phyloP scores from a whole-genome alignment of 129 eudicot species.

The Escallonia rubra region DNA sequence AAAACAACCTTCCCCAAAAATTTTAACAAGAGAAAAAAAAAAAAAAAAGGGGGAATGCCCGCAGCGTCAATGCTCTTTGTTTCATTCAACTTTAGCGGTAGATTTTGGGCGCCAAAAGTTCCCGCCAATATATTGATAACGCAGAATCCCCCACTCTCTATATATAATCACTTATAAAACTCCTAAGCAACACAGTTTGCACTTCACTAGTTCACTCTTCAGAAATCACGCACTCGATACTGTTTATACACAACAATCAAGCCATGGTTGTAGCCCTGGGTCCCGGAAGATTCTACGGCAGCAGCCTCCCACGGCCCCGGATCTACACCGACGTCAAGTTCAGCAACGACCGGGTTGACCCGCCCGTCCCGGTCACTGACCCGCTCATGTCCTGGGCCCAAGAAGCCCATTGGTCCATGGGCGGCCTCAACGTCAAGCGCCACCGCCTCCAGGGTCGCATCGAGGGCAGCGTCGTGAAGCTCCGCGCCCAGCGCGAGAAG shows the following conservation, averaged over 20 bases:
- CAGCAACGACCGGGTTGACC: constrained; percentile 55
- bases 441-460: constrained; percentile 80
- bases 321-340: constrained; percentile 62
- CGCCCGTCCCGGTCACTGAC: constrained; percentile 58
- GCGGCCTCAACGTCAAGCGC: constrained; percentile 63
- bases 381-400: constrained; percentile 72
- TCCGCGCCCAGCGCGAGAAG: constrained; percentile 46
- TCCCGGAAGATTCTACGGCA: constrained; percentile 86
- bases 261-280: constrained; percentile 76
- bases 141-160: too few relatives aligned
- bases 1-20: too few relatives aligned
- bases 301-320: constrained; percentile 85
- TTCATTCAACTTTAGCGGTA: too few relatives aligned
- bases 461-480: constrained; percentile 60
- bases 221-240: too few relatives aligned
- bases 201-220: too few relatives aligned
- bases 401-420: constrained; percentile 98
- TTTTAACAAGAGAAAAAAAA: too few relatives aligned
- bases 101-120: too few relatives aligned
- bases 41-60: too few relatives aligned
- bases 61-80: too few relatives aligned
- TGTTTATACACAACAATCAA: not conserved
- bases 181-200: too few relatives aligned
- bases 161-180: too few relatives aligned
- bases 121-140: too few relatives aligned